Percentiles rank a stretch among this genome's conserved stretches.
These are phyloP conservation scores for Cyclotella sp. DNA, from an alignment of 108 stramenopile genomes.

Conservation along the genomic window DNA sequence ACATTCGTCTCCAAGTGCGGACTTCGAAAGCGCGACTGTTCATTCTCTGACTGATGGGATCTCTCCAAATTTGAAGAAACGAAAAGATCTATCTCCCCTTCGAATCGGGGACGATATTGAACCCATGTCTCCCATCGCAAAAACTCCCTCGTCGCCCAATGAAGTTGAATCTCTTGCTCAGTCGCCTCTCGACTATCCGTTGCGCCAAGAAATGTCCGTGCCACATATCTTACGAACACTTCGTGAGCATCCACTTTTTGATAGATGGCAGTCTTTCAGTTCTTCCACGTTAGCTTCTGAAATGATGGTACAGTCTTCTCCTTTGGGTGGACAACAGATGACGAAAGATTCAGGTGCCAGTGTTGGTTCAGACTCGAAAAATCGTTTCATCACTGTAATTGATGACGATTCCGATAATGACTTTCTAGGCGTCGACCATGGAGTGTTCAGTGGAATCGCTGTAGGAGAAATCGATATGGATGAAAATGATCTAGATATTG, in stretches of 20 bases:
- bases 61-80: slow-evolving; percentile 14
- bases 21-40: slow-evolving; percentile 9
- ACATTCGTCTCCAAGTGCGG: background rate
- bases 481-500: slow-evolving; percentile 90
- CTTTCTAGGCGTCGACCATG: slow-evolving; percentile 55
- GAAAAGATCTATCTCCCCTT: slow-evolving; percentile 20
- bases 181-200: slow-evolving; percentile 12
- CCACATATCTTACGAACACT: slow-evolving; percentile 44
- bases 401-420: slow-evolving; percentile 61
- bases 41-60: slow-evolving; percentile 12
- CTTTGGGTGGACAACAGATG: slow-evolving; percentile 74
- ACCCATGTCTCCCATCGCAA: slow-evolving; percentile 18
- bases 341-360: slow-evolving; percentile 24
- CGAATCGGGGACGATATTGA: background rate
- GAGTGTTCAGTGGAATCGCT: slow-evolving; percentile 46
- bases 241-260: slow-evolving; percentile 58
- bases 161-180: slow-evolving; percentile 21
- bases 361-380: slow-evolving; percentile 58
- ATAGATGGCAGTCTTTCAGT: slow-evolving; percentile 80
- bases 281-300: slow-evolving; percentile 74
- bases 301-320: slow-evolving; percentile 83
- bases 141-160: slow-evolving; percentile 11
- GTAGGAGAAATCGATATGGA: slow-evolving; percentile 83
- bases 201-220: slow-evolving; percentile 22
- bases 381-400: slow-evolving; percentile 32